Evolutionary conservation across 1,139 yeast species (phyloP), one percentile per base, ranked within the genome.

Genomic region (Zygoascus sp.): DNA sequence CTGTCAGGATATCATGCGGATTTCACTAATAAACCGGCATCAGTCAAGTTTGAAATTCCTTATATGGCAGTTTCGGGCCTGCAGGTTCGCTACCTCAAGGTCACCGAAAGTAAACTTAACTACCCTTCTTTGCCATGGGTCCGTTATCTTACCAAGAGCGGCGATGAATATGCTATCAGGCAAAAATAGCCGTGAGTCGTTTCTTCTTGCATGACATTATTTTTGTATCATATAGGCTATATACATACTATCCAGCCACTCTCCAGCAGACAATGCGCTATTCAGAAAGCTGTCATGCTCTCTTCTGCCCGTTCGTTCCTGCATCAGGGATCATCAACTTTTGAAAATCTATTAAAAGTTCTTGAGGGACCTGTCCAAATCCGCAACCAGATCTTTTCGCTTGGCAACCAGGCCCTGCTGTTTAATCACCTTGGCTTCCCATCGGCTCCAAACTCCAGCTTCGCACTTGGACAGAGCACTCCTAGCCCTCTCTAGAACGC

Each of bases 101-200:
- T 89, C 52, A 81, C 83, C 55, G 97, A 89, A 65, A 94, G 96
- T 17, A 82, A 81, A 59, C 69, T 89, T 59, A 90, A 87, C 62
- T 89, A 89, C 64, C 92, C 86, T 61, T 81, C 92, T 50, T 83
- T 87, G 61, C 97, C 97, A 2, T 89, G 96, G 92, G 97, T 89
- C 11, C 76, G 97, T 54, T 89, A 89, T 61, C 80, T 87, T 43
- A 88, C 97, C 5, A 83, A 84, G 64, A 80, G 85, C 53, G 96
- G 96, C n/a, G 94, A 85, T 42, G 95, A 86, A 45, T 89, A 87
- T 62, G 83, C 90, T 22, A 84, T 88, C 40, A 78, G 96, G 25
- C 45, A 35, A 27, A 42, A 27, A 17, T 40, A 39, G 21, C 19
- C 7, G 13, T 16, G 32, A 10, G 15, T 20, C 13, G 11, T n/a